phyloP scores from a whole-genome alignment of 495 filamentous ascomycete genomes.

The Penicillium steckii region DNA sequence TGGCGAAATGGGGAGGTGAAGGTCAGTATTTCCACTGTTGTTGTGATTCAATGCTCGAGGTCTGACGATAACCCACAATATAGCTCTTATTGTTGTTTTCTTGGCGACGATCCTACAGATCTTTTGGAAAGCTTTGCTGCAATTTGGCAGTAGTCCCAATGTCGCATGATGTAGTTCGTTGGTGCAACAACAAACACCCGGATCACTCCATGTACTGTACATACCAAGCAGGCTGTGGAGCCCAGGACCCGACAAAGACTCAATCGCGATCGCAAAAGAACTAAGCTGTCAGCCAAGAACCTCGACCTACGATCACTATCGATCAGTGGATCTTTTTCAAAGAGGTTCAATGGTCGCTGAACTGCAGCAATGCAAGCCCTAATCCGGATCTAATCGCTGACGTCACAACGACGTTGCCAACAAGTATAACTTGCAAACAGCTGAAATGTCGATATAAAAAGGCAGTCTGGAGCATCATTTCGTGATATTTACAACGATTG shows the following conservation, averaged over 20 bases:
- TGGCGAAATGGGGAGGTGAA: constrained; percentile 23
- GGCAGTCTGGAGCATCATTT: background rate
- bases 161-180: too few species aligned
- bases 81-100: constrained; percentile 2
- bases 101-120: constrained; percentile 1
- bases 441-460: background rate
- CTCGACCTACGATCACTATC: background rate
- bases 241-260: background rate
- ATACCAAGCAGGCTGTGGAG: too few species aligned
- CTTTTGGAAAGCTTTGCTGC: background rate
- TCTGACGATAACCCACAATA: background rate
- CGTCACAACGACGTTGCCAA: constrained; percentile 28
- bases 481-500: background rate
- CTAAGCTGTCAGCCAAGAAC: background rate
- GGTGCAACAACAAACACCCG: too few species aligned
- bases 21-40: constrained; percentile 20
- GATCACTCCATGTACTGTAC: too few species aligned
- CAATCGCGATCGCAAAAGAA: background rate
- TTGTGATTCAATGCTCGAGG: background rate
- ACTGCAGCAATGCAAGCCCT: background rate
- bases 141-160: background rate
- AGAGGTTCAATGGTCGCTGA: too few species aligned
- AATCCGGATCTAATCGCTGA: constrained; percentile 27
- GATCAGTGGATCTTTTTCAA: background rate
- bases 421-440: background rate